Percentiles rank a stretch among this genome's conserved stretches.
Conservation (phyloP, 441 rosid genomes). For the Populus hybrid region DNA sequence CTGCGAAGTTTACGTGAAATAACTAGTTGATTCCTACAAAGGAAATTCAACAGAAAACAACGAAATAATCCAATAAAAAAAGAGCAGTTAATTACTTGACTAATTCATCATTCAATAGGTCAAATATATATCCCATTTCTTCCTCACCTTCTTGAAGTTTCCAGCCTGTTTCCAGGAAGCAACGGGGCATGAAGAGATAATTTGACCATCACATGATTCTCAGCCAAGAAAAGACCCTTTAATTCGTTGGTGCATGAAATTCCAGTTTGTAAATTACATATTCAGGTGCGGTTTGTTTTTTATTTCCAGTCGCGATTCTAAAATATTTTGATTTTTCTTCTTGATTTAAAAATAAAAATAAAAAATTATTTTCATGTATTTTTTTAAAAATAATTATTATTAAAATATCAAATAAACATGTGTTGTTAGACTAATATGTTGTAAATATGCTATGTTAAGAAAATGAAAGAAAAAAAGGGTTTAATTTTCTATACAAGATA, state of each 20-base stretch:
- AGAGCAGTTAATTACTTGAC: neutral
- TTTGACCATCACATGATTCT: neutral
- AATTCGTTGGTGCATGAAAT: neutral
- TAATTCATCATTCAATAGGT: neutral
- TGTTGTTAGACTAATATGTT: no score
- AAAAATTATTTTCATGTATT: no score
- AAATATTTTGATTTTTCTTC: no score
- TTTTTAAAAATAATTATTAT: no score
- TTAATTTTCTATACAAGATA: no score
- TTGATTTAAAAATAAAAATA: no score
- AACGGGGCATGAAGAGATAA: neutral
- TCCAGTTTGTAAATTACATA: neutral
- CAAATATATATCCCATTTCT: neutral
- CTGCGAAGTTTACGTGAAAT: no score
- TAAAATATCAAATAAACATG: no score
- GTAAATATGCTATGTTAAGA: no score
- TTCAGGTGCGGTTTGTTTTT: no score
- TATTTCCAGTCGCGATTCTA: no score
- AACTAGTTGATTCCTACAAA: neutral
- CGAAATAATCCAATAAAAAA: neutral
- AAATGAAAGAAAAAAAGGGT: no score
- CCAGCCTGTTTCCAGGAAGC: neutral
- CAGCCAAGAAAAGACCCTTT: neutral
- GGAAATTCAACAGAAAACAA: neutral
- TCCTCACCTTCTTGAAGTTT: neutral